Percentiles rank a stretch among this genome's conserved stretches.
Conservation (phyloP, 1,139 yeast genomes). For the Suhomyces ambrosiae region DNA sequence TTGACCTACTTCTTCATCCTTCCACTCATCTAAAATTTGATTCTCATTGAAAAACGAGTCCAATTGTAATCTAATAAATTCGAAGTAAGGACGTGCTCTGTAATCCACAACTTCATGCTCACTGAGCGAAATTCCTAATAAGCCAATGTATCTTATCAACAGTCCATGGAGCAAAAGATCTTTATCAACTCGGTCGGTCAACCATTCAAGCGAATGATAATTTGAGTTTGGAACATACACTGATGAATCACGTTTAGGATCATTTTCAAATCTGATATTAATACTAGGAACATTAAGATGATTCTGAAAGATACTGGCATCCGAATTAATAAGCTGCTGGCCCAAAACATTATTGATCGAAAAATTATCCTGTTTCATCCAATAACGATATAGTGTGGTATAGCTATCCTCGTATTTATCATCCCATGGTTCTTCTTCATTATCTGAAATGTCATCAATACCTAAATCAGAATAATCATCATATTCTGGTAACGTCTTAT, state of each 20-base stretch:
- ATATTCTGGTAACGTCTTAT: slow-evolving; percentile 13
- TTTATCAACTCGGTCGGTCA: slow-evolving; percentile 31
- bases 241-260: slow-evolving; percentile 30
- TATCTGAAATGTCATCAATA: slow-evolving; percentile 10
- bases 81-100: slow-evolving; percentile 28
- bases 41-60: slow-evolving; percentile 19
- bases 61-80: slow-evolving; percentile 22
- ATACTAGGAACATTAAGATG: slow-evolving; percentile 36
- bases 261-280: slow-evolving; percentile 39
- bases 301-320: slow-evolving; percentile 39
- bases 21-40: slow-evolving; percentile 25
- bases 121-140: slow-evolving; percentile 38
- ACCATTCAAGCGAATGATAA: slow-evolving; percentile 39
- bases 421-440: slow-evolving; percentile 13
- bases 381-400: slow-evolving; percentile 38
- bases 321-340: slow-evolving; percentile 25
- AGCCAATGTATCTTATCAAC: slow-evolving; percentile 42
- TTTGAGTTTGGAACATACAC: slow-evolving; percentile 42
- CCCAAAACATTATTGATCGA: slow-evolving; percentile 39
- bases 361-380: slow-evolving; percentile 38
- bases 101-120: slow-evolving; percentile 48
- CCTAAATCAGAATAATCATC: slow-evolving; percentile 2
- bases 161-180: slow-evolving; percentile 38
- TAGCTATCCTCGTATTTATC: slow-evolving; percentile 27
- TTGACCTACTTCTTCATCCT: slow-evolving; percentile 22